Percentiles rank a stretch among this genome's conserved stretches.
Evolutionary conservation across 306 rosid genomes (phyloP).

Genomic region (Prunus fruticosa): DNA sequence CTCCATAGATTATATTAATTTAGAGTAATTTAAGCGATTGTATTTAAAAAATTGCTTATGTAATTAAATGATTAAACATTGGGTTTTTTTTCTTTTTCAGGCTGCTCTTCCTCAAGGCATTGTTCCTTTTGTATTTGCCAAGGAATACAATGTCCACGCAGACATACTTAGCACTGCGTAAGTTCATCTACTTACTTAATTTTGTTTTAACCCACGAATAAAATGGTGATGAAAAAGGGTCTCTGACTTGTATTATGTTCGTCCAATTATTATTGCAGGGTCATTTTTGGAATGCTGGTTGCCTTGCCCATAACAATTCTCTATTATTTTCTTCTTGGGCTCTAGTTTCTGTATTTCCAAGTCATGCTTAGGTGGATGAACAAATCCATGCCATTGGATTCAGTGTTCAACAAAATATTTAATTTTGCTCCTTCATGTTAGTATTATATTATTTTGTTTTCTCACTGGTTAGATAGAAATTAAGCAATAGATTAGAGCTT

Average conservation of each 20-base stretch:
- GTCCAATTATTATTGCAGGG: slow-evolving; percentile 46
- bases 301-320: slow-evolving; percentile 83
- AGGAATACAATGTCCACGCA: slow-evolving; percentile 86
- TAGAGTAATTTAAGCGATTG: too few species aligned
- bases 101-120: slow-evolving; percentile 97
- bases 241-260: neutral
- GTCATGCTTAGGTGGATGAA: slow-evolving; percentile 31
- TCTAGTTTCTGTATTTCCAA: slow-evolving; percentile 46
- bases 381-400: slow-evolving; percentile 35
- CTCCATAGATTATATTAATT: accelerated
- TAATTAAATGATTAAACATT: neutral
- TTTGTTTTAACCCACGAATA: neutral
- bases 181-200: slow-evolving; percentile 15
- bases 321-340: slow-evolving; percentile 75
- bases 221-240: neutral
- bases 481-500: slow-evolving; percentile 13
- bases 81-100: slow-evolving; percentile 20
- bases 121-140: slow-evolving; percentile 90
- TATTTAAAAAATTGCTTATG: neutral
- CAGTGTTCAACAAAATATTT: slow-evolving; percentile 28
- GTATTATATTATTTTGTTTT: neutral
- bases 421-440: neutral
- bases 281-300: slow-evolving; percentile 80
- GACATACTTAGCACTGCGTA: slow-evolving; percentile 94
- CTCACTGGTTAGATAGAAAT: neutral